Evolutionary conservation across 2,329 filamentous ascomycete species (phyloP).

Genomic region (Pseudocercospora cruenta): DNA sequence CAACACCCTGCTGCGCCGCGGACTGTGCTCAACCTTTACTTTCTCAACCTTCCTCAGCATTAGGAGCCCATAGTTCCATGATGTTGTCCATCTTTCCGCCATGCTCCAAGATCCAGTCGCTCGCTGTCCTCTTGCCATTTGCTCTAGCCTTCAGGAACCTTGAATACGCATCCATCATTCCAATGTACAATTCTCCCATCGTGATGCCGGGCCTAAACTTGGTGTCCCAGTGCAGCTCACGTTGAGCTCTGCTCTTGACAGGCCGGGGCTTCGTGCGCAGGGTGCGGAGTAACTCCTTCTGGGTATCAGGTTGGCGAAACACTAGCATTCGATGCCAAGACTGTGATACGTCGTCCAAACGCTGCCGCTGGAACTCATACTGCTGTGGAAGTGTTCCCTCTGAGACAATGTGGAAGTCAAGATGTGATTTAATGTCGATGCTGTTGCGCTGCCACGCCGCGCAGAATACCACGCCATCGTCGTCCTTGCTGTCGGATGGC

Average conservation of each 20-base stretch:
- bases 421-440: not conserved
- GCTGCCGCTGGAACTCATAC: not conserved
- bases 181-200: not conserved
- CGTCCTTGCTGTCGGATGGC: not conserved
- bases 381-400: not conserved
- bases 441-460: not conserved
- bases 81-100: slow-evolving; percentile 4
- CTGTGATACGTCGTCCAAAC: not conserved
- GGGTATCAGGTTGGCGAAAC: not conserved
- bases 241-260: not conserved
- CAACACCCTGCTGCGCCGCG: no score
- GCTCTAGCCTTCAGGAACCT: not conserved
- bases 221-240: not conserved
- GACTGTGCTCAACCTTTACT: not conserved
- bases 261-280: not conserved
- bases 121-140: not conserved
- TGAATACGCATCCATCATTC: not conserved
- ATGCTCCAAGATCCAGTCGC: slow-evolving; percentile 2
- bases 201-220: not conserved
- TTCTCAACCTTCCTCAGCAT: not conserved
- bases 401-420: slow-evolving; percentile 1
- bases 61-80: not conserved
- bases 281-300: not conserved
- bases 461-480: not conserved
- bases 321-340: slow-evolving; percentile 9